Conservation (phyloP, 257 asterid genomes). For the Nicotiana tomentosiformis region DNA sequence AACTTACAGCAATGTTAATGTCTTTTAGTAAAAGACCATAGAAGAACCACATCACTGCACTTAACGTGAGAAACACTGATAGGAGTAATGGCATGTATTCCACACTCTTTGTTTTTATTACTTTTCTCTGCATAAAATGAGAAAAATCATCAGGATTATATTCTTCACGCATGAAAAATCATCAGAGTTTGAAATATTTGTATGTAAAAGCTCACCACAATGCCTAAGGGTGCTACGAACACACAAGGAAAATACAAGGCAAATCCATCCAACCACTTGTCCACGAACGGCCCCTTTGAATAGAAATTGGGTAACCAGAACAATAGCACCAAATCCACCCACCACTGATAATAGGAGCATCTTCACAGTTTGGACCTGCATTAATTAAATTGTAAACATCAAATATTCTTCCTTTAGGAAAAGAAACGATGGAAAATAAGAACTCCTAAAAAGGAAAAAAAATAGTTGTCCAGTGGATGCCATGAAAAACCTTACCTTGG, state of each 20-base stretch:
- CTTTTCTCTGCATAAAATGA: slow-evolving; percentile 37
- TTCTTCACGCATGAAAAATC: not conserved
- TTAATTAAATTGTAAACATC: no score
- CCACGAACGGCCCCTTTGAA: slow-evolving; percentile 34
- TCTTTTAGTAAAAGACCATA: slow-evolving; percentile 43
- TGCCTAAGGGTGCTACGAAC: slow-evolving; percentile 49
- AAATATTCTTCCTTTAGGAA: not conserved
- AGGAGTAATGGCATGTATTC: slow-evolving; percentile 46
- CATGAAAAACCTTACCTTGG: slow-evolving; percentile 25
- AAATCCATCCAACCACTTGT: slow-evolving; percentile 53
- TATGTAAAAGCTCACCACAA: slow-evolving; percentile 26
- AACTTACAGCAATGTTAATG: slow-evolving; percentile 44
- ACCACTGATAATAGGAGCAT: slow-evolving; percentile 9
- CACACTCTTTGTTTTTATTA: slow-evolving; percentile 41
- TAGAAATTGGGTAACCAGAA: slow-evolving; percentile 31
- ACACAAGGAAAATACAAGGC: slow-evolving; percentile 50
- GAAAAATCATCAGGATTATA: not conserved
- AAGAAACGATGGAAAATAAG: not conserved
- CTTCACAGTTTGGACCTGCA: slow-evolving; percentile 45
- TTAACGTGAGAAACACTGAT: slow-evolving; percentile 43
- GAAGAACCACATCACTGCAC: slow-evolving; percentile 55
- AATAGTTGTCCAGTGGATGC: no score
- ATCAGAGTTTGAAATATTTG: no score
- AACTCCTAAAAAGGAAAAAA: no score
- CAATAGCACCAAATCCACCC: slow-evolving; percentile 42